Conservation (phyloP, 1,284 basidiomycete genomes). For the Phaffia rhodozyma region DNA sequence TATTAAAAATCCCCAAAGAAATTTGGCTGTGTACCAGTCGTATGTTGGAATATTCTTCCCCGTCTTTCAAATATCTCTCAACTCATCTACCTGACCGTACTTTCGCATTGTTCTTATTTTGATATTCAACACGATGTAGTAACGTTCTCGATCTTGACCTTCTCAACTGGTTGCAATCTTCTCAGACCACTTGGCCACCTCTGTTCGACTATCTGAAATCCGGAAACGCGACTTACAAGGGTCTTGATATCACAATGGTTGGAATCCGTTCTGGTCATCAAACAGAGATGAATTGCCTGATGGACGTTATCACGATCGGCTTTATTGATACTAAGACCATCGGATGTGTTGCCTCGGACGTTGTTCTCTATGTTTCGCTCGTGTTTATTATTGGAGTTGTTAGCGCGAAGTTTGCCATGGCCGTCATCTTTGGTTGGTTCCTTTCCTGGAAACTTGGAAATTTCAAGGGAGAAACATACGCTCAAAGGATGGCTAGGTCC, state of each 20-base stretch:
- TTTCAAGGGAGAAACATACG: conserved; percentile 86
- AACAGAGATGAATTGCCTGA: conserved; percentile 46
- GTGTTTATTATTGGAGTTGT: conserved; percentile 97
- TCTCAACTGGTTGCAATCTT: conserved; percentile 66
- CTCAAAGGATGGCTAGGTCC: conserved; percentile 82
- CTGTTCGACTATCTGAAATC: conserved; percentile 67
- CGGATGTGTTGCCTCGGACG: conserved; percentile 87
- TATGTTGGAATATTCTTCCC: conserved; percentile 36
- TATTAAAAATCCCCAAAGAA: conserved; percentile 53
- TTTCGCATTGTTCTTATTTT: neutral
- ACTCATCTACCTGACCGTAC: neutral
- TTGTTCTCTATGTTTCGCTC: conserved; percentile 89
- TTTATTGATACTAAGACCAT: conserved; percentile 90
- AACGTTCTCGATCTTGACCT: conserved; percentile 77
- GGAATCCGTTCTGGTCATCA: conserved; percentile 27
- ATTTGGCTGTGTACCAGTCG: conserved; percentile 84
- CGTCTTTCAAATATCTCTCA: neutral
- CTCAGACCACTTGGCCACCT: conserved; percentile 65
- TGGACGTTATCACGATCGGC: conserved; percentile 75
- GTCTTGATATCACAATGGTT: conserved; percentile 78
- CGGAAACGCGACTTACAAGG: conserved; percentile 59
- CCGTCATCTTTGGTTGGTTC: conserved; percentile 95
- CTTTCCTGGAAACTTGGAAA: conserved; percentile 86
- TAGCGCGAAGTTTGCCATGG: conserved; percentile 89
- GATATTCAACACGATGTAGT: conserved; percentile 36